Base-by-base conservation (phyloP, 768 basidiomycete species). In the Pisolithus microcarpus region DNA sequence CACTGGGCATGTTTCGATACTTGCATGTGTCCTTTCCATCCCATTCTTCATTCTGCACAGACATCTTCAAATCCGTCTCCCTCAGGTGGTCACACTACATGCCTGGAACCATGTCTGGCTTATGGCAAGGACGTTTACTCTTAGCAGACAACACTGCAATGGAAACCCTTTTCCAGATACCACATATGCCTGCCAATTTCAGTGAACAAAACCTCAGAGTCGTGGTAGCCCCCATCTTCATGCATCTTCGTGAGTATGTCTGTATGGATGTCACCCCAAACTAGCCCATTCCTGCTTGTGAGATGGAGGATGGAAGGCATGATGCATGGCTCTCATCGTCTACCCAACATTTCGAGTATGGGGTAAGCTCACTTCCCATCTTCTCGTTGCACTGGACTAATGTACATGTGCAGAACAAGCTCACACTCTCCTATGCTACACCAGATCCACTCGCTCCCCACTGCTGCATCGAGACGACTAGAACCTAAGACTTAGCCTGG, bases 41-140 rank as follows among this genome's bases (percentile, higher is more conserved):
- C n/a, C n/a, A n/a, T n/a, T n/a, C n/a, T n/a, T n/a, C n/a, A n/a
- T n/a, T n/a, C n/a, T n/a, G n/a, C n/a, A n/a, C n/a, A n/a, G n/a
- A n/a, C n/a, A n/a, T n/a, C n/a, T n/a, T n/a, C n/a, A n/a, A n/a
- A n/a, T n/a, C n/a, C n/a, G n/a, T n/a, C n/a, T n/a, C n/a, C n/a
- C n/a, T n/a, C n/a, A n/a, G n/a, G n/a, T 66, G 66, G 15, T 55
- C 52, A 8, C 65, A 69, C 19, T 82, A 80, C 61, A 71, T 70
- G 3, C 73, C 72, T 0, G 85, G 84, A 6, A 59, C 70, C 3
- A 66, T 85, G 57, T 64, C 62, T 21, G 84, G 84, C 3, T 67
- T 76, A 5, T 86, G 80, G 81, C 74, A 81, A 52, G 85, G 86
- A 4, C 70, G 79, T 18, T 73, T 84, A 63, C 66, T 81, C 49